Evolutionary conservation across 176 grass and related monocot species (phyloP).

Genomic region (Ensete glaucum): DNA sequence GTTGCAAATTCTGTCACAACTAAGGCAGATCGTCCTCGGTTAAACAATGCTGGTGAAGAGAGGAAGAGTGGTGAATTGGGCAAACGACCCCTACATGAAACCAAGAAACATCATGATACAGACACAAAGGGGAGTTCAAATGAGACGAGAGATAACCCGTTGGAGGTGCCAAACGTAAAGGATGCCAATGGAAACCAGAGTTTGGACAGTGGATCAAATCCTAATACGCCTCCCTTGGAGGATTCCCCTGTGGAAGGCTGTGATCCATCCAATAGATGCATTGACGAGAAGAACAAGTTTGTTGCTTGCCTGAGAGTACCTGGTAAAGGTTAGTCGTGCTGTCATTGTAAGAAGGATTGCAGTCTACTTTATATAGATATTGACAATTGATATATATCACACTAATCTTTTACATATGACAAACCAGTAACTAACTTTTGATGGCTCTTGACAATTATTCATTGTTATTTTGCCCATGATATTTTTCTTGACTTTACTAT

Average conservation of each 20-base stretch:
- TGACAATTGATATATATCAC: no score
- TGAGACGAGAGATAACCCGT: slow-evolving; percentile 23
- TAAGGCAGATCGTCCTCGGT: slow-evolving; percentile 16
- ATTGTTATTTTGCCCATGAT: no score
- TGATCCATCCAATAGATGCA: slow-evolving; percentile 64
- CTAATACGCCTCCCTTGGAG: background rate
- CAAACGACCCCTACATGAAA: slow-evolving; percentile 11
- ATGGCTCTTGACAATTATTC: no score
- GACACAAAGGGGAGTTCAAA: slow-evolving; percentile 16
- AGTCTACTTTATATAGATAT: background rate
- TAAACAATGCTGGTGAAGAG: slow-evolving; percentile 17
- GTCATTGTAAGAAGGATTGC: background rate
- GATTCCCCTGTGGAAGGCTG: slow-evolving; percentile 44
- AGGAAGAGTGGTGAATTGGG: background rate
- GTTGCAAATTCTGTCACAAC: slow-evolving; percentile 7
- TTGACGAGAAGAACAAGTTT: slow-evolving; percentile 55
- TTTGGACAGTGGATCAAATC: slow-evolving; percentile 13
- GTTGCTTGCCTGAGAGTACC: slow-evolving; percentile 80
- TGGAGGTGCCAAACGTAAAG: slow-evolving; percentile 17
- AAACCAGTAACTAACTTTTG: no score
- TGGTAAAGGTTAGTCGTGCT: slow-evolving; percentile 54
- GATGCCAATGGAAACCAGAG: background rate
- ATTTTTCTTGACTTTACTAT: no score
- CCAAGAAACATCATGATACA: slow-evolving; percentile 12
- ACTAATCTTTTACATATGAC: no score